Base-by-base conservation (phyloP, 192 early-diverging fungal genomes). In the Linderina pennispora region DNA sequence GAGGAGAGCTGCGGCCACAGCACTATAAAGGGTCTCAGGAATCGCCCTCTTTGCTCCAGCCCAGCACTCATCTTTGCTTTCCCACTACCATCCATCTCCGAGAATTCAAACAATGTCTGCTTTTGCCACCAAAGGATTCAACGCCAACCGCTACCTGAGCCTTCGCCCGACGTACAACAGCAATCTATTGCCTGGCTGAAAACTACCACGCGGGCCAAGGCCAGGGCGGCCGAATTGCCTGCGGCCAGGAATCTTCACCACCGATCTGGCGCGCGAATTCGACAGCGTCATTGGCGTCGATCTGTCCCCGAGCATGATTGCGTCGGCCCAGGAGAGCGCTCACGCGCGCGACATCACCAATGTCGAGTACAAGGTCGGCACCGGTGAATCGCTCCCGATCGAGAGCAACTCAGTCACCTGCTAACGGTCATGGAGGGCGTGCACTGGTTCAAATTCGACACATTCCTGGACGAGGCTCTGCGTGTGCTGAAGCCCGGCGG, bases 361-460 rank as follows among this genome's bases (percentile, higher is more conserved):
- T 20, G 40, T 67, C 23, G 26, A 46, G 23, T 67, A 59, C 23
- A 42, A 33, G 20, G 38, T 42, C 7, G 49, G 64, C 14, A 37
- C 31, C 28, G 64, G 45, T 18, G 64, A 67, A 15, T 36, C 32
- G 15, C 38, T 58, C n/a, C 48, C 56, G 8, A 46, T 55, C 15
- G 64, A 52, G 14, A 21, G 45, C 2, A 11, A 37, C 33, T 51
- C 52, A n/a, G 42, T 55, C 9, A 67, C 26, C 20, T 67, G 33
- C 7, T 67, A 13, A 56, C 65, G 16, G 55, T 67, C 1, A 53
- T 58, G 55, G 48, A 59, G 39, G 65, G 57, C n/a, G 65, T 43
- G 28, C 65, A 67, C 38, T 67, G 57, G 57, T 67, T 67, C 36
- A 42, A 51, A 1, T 37, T 47, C 0, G 20, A 38, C 4, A 19